Evolutionary conservation across 176 grass and related monocot species (phyloP).

Genomic region (Aegilops speltoides): DNA sequence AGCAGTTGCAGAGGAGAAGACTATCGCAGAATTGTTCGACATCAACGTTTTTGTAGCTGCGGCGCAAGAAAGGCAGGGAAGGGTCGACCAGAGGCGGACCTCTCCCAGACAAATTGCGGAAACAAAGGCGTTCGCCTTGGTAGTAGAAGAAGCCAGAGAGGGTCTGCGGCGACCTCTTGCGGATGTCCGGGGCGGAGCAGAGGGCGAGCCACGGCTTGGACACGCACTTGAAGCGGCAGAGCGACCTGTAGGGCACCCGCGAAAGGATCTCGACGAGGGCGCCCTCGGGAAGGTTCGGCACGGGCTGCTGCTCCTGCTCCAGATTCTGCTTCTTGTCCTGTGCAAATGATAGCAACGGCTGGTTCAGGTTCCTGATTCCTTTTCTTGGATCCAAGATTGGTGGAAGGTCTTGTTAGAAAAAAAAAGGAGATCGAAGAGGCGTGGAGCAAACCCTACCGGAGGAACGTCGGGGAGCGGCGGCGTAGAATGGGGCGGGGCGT

Average conservation of each 20-base stretch:
- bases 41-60: neutral
- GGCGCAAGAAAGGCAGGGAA: neutral
- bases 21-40: neutral
- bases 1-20: neutral
- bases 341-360: neutral
- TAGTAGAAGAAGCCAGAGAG: neutral
- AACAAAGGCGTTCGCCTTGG: neutral
- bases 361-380: neutral
- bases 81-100: neutral
- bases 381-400: neutral
- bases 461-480: neutral
- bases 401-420: neutral
- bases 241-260: no score
- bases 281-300: no score
- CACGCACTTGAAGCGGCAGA: no score
- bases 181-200: neutral
- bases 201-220: no score
- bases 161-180: neutral
- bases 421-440: no score
- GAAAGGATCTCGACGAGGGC: no score
- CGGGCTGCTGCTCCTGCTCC: no score
- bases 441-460: neutral
- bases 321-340: no score
- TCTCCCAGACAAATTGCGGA: neutral
- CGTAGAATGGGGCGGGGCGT: neutral